These are phyloP conservation scores for Lepiota venenata DNA, from an alignment of 768 basidiomycete species.

Conservation along the genomic window DNA sequence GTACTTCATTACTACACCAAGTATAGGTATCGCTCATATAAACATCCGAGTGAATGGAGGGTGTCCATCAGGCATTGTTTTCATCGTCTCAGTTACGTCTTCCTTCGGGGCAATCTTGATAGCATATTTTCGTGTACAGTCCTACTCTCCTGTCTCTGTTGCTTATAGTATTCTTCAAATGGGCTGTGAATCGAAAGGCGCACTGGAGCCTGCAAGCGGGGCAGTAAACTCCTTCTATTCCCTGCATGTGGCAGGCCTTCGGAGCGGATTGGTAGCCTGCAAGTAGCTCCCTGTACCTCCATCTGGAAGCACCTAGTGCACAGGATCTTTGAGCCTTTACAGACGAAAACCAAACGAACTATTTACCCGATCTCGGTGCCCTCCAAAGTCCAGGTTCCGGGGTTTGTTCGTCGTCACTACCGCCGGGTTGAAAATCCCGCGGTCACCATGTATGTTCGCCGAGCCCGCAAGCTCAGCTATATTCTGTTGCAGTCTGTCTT, in stretches of 20 bases:
- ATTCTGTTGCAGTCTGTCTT: background rate
- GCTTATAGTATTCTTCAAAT: constrained; percentile 1
- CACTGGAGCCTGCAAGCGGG: background rate
- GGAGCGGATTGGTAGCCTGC: background rate
- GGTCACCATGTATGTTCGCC: background rate
- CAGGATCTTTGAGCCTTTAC: no score
- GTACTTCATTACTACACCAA: background rate
- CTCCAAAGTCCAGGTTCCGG: background rate
- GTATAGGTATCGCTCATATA: background rate
- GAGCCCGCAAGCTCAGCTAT: background rate
- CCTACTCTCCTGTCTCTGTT: constrained; percentile 3
- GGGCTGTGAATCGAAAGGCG: background rate
- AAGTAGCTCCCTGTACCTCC: background rate
- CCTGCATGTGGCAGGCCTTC: background rate
- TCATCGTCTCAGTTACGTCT: background rate
- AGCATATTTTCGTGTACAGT: background rate
- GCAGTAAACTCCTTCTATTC: no score
- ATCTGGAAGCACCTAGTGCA: no score
- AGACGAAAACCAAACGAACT: no score
- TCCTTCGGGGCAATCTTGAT: constrained; percentile 1
- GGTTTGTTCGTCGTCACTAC: background rate
- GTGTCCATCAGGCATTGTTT: background rate
- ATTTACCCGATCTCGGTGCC: background rate
- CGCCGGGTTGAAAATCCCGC: background rate
- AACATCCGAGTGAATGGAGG: background rate